Evolutionary conservation across 2,329 filamentous ascomycete species (phyloP).

Genomic region (Aureobasidium musti): DNA sequence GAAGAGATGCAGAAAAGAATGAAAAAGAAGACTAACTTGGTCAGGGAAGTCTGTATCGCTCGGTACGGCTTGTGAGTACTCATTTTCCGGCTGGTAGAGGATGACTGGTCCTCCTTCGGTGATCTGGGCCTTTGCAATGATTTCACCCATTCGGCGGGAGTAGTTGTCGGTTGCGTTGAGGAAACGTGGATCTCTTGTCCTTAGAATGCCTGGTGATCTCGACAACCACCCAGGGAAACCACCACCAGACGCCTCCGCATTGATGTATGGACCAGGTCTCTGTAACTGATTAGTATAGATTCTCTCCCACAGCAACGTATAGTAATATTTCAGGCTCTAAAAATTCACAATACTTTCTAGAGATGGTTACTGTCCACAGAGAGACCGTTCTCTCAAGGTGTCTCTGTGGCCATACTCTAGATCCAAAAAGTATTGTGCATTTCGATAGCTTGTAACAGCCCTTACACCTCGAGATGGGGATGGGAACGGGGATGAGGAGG

Average conservation of each 20-base stretch:
- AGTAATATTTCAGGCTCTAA: too few species aligned
- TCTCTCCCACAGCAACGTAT: too few species aligned
- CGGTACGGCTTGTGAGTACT: not conserved
- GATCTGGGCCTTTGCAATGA: conserved; percentile 75
- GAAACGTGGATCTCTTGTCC: conserved; percentile 64
- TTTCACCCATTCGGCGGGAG: conserved; percentile 53
- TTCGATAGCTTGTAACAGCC: too few species aligned
- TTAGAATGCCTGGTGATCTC: conserved; percentile 63
- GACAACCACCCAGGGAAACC: conserved; percentile 81
- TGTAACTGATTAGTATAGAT: not conserved
- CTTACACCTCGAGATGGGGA: too few species aligned
- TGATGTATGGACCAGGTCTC: conserved; percentile 70
- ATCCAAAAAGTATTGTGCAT: too few species aligned
- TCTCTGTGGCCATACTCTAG: too few species aligned
- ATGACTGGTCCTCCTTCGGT: conserved; percentile 81
- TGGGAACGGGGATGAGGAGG: too few species aligned
- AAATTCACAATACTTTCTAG: not conserved
- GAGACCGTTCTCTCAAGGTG: too few species aligned
- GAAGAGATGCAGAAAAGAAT: too few species aligned
- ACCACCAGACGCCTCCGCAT: conserved; percentile 74
- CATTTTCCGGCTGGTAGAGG: conserved; percentile 78
- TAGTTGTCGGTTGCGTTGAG: conserved; percentile 64
- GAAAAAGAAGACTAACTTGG: conserved; percentile 36
- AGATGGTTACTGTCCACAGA: too few species aligned
- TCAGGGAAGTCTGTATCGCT: conserved; percentile 59